These are phyloP conservation scores for Helianthus tuberosus DNA, from an alignment of 129 eudicot genomes.

Conservation along the genomic window DNA sequence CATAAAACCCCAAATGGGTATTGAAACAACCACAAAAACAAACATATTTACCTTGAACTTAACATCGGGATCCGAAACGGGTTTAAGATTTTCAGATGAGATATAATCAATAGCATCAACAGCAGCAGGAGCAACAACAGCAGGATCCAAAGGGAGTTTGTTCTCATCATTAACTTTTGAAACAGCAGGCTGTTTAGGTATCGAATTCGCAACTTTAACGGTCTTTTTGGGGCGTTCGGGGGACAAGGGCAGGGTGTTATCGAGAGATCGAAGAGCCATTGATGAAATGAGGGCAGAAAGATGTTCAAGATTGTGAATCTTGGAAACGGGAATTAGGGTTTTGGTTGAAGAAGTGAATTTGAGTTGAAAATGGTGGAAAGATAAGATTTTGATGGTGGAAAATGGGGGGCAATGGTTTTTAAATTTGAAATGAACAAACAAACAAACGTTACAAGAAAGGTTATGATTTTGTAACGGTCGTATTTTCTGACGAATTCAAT, in stretches of 20 bases:
- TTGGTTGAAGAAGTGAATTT: conserved; percentile 7
- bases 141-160: conserved; percentile 44
- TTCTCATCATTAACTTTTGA: conserved; percentile 58
- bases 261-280: conserved; percentile 84
- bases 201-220: conserved; percentile 42
- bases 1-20: no score
- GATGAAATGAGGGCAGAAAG: not conserved
- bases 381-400: conserved; percentile 11
- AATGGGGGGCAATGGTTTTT: conserved; percentile 39
- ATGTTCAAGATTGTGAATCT: conserved; percentile 10
- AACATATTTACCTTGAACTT: conserved; percentile 47
- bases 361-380: conserved; percentile 17
- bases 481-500: conserved; percentile 5
- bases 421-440: conserved; percentile 28
- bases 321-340: conserved; percentile 18
- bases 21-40: not conserved
- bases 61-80: conserved; percentile 56
- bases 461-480: conserved; percentile 46
- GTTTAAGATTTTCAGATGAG: conserved; percentile 64
- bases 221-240: conserved; percentile 64
- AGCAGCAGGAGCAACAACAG: conserved; percentile 34
- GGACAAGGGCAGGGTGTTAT: conserved; percentile 62
- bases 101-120: conserved; percentile 71
- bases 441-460: conserved; percentile 14
- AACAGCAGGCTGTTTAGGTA: conserved; percentile 28